Percentiles rank a stretch among this genome's conserved stretches.
Evolutionary conservation across 768 basidiomycete species (phyloP).

Genomic region (Termitomyces sp.): DNA sequence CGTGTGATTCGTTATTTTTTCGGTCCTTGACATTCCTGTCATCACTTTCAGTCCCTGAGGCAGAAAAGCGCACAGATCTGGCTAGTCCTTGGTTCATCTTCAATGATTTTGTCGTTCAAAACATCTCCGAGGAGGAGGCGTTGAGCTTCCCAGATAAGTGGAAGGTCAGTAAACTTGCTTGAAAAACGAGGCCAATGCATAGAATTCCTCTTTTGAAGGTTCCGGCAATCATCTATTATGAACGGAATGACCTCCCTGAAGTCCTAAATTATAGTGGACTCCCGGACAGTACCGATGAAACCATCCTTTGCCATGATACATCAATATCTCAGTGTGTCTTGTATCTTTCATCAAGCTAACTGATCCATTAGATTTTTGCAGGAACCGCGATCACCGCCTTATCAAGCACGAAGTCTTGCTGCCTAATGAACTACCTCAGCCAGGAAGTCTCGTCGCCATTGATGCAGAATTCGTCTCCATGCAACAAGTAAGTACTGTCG

Average conservation of each 20-base stretch:
- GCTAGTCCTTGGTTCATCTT: slow-evolving; percentile 84
- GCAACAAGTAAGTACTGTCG: slow-evolving; percentile 61
- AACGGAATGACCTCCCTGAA: slow-evolving; percentile 58
- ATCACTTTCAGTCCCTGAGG: slow-evolving; percentile 50
- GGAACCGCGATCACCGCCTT: slow-evolving; percentile 65
- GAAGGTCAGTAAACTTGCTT: slow-evolving; percentile 61
- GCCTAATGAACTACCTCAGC: slow-evolving; percentile 71
- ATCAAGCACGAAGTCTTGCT: slow-evolving; percentile 77
- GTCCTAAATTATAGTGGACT: slow-evolving; percentile 60
- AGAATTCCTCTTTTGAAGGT: slow-evolving; percentile 38
- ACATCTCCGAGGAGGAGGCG: slow-evolving; percentile 82
- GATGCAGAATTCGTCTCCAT: slow-evolving; percentile 98
- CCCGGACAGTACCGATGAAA: slow-evolving; percentile 61
- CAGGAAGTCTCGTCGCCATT: slow-evolving; percentile 88
- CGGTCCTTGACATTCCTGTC: background rate
- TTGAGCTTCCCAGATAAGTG: slow-evolving; percentile 82
- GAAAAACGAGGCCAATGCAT: background rate
- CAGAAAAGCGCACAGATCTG: slow-evolving; percentile 34
- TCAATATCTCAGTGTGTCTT: slow-evolving; percentile 73
- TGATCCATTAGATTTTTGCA: slow-evolving; percentile 20
- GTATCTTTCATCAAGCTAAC: background rate
- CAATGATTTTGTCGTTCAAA: slow-evolving; percentile 92
- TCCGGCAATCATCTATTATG: slow-evolving; percentile 87
- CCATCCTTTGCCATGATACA: slow-evolving; percentile 79
- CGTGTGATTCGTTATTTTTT: background rate